Base-by-base conservation (phyloP, 305 asterid species). In the Fraxinus sp. region DNA sequence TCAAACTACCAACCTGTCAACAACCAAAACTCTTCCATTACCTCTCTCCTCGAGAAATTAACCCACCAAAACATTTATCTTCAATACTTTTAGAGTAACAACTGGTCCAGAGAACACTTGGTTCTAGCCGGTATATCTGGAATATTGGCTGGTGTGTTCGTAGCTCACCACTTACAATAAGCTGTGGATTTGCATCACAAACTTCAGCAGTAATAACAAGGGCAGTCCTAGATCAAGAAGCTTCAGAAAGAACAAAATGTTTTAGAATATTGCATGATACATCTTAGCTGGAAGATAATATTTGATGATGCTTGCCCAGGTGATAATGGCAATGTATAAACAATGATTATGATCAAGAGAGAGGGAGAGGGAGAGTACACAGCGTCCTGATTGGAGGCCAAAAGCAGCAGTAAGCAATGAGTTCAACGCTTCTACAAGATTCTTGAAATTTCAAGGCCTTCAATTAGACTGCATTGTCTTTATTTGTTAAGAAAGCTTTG, bases 181-280 rank as follows among this genome's bases (percentile, higher is more conserved):
- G 71, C 32, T 59, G 91, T 18, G 86, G 87, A 76, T 86, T 88
- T 14, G 88, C 86, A 33, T 88, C 91, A 39, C 88, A 88, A 73
- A 86, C 89, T 77, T 88, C 91, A 64, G 91, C 89, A 62, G 89
- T 86, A 32, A 89, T 86, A 79, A 88, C 87, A 70, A 85, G 77
- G 46, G 89, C 91, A 89, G 86, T 88, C 66, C 74, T 78, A 33
- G 16, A 64, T 59, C 22, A 77, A 81, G 55, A 22, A 66, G 82
- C 81, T 74, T 35, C 86, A 83, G 81, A 14, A 66, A 22, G 22
- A 59, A 8, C 13, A 59, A 59, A 73, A 26, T 1, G n/a, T 26
- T 9, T 66, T 66, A 66, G 18, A 66, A 66, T 66, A 24, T 66
- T 66, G 36, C 36, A 26, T 26, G 35, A 28, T 24, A 66, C 36